Percentiles rank a stretch among this genome's conserved stretches.
phyloP scores from a whole-genome alignment of 495 filamentous ascomycete genomes.

The Cenococcum geophilum region DNA sequence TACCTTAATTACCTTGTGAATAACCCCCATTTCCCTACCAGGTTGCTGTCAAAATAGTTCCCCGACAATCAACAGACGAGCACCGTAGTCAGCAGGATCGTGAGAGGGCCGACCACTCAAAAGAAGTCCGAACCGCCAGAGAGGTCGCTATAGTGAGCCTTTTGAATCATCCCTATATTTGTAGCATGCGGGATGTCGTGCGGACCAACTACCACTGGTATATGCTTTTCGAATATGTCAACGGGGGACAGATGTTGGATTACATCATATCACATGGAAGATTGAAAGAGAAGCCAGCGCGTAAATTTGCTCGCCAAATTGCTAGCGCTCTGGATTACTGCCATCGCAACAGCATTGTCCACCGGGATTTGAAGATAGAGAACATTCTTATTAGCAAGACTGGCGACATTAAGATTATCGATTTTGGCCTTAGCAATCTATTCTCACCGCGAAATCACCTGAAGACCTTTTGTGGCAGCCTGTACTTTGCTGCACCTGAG shows the following conservation, averaged over 20 bases:
- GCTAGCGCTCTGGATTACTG: constrained; percentile 98
- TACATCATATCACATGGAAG: constrained; percentile 99
- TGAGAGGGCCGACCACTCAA: constrained; percentile 86
- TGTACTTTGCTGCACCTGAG: constrained; percentile 97
- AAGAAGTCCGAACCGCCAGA: constrained; percentile 90
- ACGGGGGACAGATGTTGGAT: constrained; percentile 98
- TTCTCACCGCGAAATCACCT: constrained; percentile 82
- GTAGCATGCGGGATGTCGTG: constrained; percentile 90
- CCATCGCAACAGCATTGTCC: constrained; percentile 97
- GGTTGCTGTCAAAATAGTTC: constrained; percentile 97
- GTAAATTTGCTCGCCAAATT: constrained; percentile 96
- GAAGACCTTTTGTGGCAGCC: constrained; percentile 95
- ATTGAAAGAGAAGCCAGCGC: constrained; percentile 95
- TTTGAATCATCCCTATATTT: constrained; percentile 92
- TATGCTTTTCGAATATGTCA: constrained; percentile 99
- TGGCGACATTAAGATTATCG: constrained; percentile 99
- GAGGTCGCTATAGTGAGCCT: constrained; percentile 97
- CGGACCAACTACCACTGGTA: constrained; percentile 99
- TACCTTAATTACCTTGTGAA: not conserved
- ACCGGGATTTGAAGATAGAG: constrained; percentile 96
- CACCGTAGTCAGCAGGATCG: constrained; percentile 72
- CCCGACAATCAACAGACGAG: constrained; percentile 80
- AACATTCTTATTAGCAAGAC: constrained; percentile 99
- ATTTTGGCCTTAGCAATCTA: constrained; percentile 95
- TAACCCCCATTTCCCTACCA: constrained; percentile 35